These are phyloP conservation scores for Ophiostoma himal-ulmi DNA, from an alignment of 2,329 filamentous ascomycete species.

Conservation along the genomic window DNA sequence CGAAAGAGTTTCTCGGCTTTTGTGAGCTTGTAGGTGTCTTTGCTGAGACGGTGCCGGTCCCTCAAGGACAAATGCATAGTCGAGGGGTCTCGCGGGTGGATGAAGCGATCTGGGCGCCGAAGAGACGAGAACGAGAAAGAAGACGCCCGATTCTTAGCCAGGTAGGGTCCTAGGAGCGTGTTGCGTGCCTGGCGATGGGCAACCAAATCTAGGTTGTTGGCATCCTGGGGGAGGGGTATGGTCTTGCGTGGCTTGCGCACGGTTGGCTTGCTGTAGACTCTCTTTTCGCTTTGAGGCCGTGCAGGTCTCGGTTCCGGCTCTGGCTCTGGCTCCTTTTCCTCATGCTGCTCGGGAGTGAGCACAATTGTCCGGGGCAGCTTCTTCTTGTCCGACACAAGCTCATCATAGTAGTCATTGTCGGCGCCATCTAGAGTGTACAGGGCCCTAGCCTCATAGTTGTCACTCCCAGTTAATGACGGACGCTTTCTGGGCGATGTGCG, in stretches of 20 bases:
- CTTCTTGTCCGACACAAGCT: not conserved
- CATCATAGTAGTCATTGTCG: not conserved
- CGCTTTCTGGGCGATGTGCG: slow-evolving; percentile 1
- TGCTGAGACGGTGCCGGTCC: slow-evolving; percentile 45
- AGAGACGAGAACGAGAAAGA: slow-evolving; percentile 25
- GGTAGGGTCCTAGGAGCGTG: not conserved
- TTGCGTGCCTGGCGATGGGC: slow-evolving; percentile 17
- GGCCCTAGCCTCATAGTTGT: slow-evolving; percentile 7
- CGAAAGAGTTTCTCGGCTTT: slow-evolving; percentile 42
- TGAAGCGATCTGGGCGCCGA: slow-evolving; percentile 43
- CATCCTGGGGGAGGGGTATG: not conserved
- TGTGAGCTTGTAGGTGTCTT: slow-evolving; percentile 39
- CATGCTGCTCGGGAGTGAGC: not conserved
- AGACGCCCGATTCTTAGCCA: not conserved
- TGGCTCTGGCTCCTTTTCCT: not conserved
- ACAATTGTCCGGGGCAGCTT: not conserved
- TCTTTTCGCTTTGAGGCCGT: not conserved
- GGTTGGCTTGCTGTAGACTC: not conserved
- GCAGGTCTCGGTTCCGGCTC: not conserved
- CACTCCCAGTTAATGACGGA: not conserved
- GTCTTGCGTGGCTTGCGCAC: not conserved
- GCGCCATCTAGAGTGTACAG: slow-evolving; percentile 9
- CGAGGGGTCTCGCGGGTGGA: slow-evolving; percentile 39
- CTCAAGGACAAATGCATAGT: slow-evolving; percentile 30
- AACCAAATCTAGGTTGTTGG: slow-evolving; percentile 10